phyloP scores from a whole-genome alignment of 176 grass and related monocot species.

The Oropetium thomaeum region DNA sequence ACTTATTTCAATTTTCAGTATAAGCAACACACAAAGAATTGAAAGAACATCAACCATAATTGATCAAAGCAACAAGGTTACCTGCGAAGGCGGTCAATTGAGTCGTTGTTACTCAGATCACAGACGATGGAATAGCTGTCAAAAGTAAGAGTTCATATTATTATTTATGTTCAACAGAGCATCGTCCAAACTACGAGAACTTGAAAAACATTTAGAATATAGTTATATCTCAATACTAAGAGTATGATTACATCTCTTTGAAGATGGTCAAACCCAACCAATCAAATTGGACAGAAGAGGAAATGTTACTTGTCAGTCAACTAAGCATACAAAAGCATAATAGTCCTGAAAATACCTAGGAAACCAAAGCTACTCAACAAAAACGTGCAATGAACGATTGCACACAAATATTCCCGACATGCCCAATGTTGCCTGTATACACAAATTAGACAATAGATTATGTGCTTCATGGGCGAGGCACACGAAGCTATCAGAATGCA shows the following conservation, averaged over 20 bases:
- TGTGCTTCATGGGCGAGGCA: background rate
- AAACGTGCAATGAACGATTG: background rate
- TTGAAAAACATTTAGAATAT: background rate
- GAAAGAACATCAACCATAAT: background rate
- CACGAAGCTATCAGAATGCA: background rate
- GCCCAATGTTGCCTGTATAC: background rate
- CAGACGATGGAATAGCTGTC: conserved; percentile 81
- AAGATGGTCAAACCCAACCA: background rate
- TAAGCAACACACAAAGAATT: background rate
- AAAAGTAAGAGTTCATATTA: conserved; percentile 21
- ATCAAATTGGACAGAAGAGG: background rate
- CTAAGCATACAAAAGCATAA: background rate
- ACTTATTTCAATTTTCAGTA: background rate
- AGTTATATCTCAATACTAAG: background rate
- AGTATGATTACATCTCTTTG: background rate
- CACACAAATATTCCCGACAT: background rate
- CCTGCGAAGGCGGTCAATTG: conserved; percentile 83
- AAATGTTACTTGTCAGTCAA: background rate
- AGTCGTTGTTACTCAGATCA: conserved; percentile 73
- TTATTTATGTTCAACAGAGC: conserved; percentile 20
- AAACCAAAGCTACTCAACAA: background rate
- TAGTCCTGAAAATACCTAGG: background rate
- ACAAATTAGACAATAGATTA: background rate
- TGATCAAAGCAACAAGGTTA: conserved; percentile 16
- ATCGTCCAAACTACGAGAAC: background rate